Percentiles rank a stretch among this genome's conserved stretches.
phyloP scores from a whole-genome alignment of 768 basidiomycete species.

The Cyclocybe aegerita region DNA sequence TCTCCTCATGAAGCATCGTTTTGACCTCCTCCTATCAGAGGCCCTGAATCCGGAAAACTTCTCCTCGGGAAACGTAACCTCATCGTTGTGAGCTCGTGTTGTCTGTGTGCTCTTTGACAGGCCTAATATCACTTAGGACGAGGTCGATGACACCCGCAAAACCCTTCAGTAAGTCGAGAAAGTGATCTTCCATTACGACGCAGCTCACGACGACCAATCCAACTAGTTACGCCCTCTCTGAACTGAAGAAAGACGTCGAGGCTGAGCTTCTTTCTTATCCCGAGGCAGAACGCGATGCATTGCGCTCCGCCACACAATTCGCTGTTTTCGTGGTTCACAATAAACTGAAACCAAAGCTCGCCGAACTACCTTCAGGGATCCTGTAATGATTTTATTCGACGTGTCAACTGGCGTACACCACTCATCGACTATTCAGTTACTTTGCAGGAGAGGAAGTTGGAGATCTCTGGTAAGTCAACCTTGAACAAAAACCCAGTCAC shows the following conservation, averaged over 20 bases:
- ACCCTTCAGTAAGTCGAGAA: constrained; percentile 71
- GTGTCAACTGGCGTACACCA: not conserved
- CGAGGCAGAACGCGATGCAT: constrained; percentile 70
- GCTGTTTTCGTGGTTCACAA: constrained; percentile 95
- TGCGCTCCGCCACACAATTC: constrained; percentile 70
- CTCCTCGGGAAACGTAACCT: constrained; percentile 81
- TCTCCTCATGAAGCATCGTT: not conserved
- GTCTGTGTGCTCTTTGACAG: not conserved
- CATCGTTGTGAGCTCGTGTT: constrained; percentile 64
- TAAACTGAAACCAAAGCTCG: constrained; percentile 87
- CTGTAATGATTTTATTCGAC: constrained; percentile 44
- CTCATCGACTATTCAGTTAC: constrained; percentile 47
- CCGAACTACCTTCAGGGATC: constrained; percentile 62
- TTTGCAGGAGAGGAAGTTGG: constrained; percentile 77
- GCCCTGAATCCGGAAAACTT: constrained; percentile 62
- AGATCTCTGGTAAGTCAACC: constrained; percentile 64
- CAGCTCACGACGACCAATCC: no score
- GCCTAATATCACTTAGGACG: constrained; percentile 51
- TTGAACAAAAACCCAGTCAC: not conserved
- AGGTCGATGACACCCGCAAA: constrained; percentile 86
- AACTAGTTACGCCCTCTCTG: constrained; percentile 81
- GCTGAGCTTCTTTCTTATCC: constrained; percentile 60
- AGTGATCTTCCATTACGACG: no score
- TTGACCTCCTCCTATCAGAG: constrained; percentile 34
- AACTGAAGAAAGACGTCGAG: constrained; percentile 89